A percentile compares a stretch with the other conserved stretches of the same genome.
These are phyloP conservation scores for Colletotrichum scovillei DNA, from an alignment of 2,329 filamentous ascomycete species.

Conservation along the genomic window DNA sequence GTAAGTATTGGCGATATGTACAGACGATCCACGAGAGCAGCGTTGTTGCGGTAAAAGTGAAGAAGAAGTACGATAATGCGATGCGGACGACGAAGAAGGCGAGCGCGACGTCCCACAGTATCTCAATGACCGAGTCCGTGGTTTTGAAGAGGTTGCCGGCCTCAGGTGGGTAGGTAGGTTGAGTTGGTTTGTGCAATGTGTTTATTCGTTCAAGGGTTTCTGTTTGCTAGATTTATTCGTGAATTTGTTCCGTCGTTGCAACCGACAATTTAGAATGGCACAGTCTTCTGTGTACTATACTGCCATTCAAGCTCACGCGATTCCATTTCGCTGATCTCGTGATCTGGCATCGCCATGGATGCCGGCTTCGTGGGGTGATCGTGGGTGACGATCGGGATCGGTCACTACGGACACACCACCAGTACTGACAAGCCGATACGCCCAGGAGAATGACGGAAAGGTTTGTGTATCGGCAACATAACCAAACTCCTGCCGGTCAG, in stretches of 20 bases:
- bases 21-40: constrained; percentile 29
- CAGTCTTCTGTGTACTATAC: neutral
- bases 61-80: constrained; percentile 44
- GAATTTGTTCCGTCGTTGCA: neutral
- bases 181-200: neutral
- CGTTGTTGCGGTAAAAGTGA: constrained; percentile 41
- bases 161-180: neutral
- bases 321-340: constrained; percentile 1
- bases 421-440: neutral
- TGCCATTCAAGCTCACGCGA: constrained; percentile 6
- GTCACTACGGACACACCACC: neutral
- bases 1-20: neutral
- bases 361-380: constrained; percentile 26
- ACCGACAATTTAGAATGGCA: no score
- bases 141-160: constrained; percentile 42
- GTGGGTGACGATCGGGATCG: constrained; percentile 17
- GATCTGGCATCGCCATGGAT: neutral
- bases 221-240: neutral
- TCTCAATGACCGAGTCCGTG: constrained; percentile 47
- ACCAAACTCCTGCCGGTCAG: neutral
- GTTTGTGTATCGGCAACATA: no score
- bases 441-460: neutral
- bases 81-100: constrained; percentile 48
- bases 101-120: constrained; percentile 51
- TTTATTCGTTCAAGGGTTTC: neutral